Percentiles rank a stretch among this genome's conserved stretches.
Conservation (phyloP, 169 alveolate genomes). For the Eimeria necatrix region DNA sequence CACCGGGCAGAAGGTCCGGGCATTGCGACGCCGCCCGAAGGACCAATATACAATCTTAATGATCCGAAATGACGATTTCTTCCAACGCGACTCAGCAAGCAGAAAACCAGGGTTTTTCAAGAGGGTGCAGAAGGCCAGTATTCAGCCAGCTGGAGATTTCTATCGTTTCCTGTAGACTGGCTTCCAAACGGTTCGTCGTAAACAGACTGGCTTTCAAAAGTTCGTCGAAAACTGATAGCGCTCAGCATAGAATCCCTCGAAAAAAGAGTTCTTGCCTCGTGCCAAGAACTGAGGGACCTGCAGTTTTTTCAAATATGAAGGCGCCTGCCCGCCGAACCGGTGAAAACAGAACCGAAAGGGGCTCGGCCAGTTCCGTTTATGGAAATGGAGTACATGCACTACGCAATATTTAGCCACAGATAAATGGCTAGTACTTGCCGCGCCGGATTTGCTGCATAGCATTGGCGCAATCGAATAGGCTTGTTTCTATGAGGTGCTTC, state of each 20-base stretch:
- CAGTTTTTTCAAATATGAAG: constrained; percentile 6
- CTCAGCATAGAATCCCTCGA: not conserved
- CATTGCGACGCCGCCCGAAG: too few relatives aligned
- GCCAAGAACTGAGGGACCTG: constrained; percentile 37
- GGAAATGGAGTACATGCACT: not conserved
- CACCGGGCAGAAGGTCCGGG: too few relatives aligned
- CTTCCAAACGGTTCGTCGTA: too few relatives aligned
- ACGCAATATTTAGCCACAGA: not conserved
- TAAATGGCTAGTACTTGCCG: not conserved
- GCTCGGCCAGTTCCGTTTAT: not conserved
- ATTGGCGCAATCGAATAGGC: constrained; percentile 6
- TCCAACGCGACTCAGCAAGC: too few relatives aligned
- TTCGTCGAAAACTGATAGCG: too few relatives aligned
- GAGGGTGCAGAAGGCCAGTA: too few relatives aligned
- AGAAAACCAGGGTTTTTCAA: too few relatives aligned
- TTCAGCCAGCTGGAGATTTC: too few relatives aligned
- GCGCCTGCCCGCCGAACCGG: constrained; percentile 33
- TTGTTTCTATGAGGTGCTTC: not conserved
- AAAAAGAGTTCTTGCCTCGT: constrained; percentile 21
- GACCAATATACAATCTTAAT: too few relatives aligned
- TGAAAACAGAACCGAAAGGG: not conserved
- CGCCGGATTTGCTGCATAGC: not conserved
- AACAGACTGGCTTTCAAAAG: too few relatives aligned
- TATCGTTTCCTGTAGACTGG: too few relatives aligned
- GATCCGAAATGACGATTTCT: too few relatives aligned